Evolutionary conservation across 1,139 yeast species (phyloP).

Genomic region (Suhomyces bokatorum): DNA sequence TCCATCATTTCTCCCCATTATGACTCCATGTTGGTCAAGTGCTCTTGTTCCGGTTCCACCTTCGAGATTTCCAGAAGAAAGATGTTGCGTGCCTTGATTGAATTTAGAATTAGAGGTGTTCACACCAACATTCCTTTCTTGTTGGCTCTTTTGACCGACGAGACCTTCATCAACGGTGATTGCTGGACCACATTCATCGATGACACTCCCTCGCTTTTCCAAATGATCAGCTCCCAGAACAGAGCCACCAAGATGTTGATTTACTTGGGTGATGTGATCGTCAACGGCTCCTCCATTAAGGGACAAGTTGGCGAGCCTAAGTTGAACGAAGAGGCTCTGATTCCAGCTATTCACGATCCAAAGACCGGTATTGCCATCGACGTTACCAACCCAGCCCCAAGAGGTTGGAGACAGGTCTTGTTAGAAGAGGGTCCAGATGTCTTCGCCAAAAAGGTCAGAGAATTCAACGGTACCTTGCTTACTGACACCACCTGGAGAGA

Average conservation of each 20-base stretch:
- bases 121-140: constrained; percentile 97
- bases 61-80: constrained; percentile 96
- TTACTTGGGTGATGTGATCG: constrained; percentile 88
- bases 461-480: constrained; percentile 79
- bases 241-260: constrained; percentile 92
- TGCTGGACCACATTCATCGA: constrained; percentile 99
- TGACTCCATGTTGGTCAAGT: constrained; percentile 97
- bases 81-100: constrained; percentile 95
- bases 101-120: constrained; percentile 97
- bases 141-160: constrained; percentile 88
- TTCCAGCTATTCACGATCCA: constrained; percentile 71
- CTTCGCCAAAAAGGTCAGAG: constrained; percentile 85
- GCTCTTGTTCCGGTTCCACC: constrained; percentile 94
- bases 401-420: constrained; percentile 91
- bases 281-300: constrained; percentile 91
- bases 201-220: constrained; percentile 94
- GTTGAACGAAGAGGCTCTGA: constrained; percentile 67
- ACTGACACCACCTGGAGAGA: constrained; percentile 99
- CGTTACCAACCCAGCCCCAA: constrained; percentile 56
- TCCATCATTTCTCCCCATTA: constrained; percentile 96
- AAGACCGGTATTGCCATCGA: constrained; percentile 58
- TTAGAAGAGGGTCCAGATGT: constrained; percentile 83
- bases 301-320: constrained; percentile 95
- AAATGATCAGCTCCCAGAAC: constrained; percentile 92
- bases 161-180: constrained; percentile 80